Base-by-base conservation (phyloP, 2,329 filamentous ascomycete genomes). In the Aspergillus hiratsukae region DNA sequence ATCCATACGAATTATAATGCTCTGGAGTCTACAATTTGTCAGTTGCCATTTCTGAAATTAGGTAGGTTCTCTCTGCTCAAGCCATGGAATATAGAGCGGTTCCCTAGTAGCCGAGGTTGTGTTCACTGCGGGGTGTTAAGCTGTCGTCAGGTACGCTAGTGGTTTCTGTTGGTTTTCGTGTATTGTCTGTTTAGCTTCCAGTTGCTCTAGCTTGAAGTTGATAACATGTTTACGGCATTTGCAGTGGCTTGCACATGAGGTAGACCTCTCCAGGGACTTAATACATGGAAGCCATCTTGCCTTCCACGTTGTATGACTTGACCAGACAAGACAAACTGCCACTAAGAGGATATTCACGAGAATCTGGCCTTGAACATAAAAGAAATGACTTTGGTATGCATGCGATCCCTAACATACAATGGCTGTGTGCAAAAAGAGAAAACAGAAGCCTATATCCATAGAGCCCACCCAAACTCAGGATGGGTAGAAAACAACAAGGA, bases 401-500 rank as follows among this genome's bases (percentile, higher is more conserved):
- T 68, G 69, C 66, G 68, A 67, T 68, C 68, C 61, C 66, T 69
- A 70, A 70, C 69, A 70, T 69, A 69, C 70, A 69, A 63, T 64
- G 64, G 58, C 65, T 69, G 58, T 65, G 62, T 63, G 61, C 60
- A 60, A 52, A 65, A 67, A 66, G 65, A 66, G 56, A 70, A 68
- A 66, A 67, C 61, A 64, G 66, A 68, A 64, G 65, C 65, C 66
- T 73, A 74, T 74, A 73, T 73, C 69, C 72, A 72, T 72, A 67
- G 68, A 71, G 61, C 69, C 70, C 64, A 70, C 66, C 70, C 65
- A 68, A 67, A 65, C 54, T 60, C 60, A 52, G 62, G 52, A 64
- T 62, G 64, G 65, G 63, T 63, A 67, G 65, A 60, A 56, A 69
- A 64, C 63, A 62, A 62, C 63, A 63, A 58, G 56, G 59, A 57